Base-by-base conservation (phyloP, 1,284 basidiomycete species). In the Earliella scabrosa region DNA sequence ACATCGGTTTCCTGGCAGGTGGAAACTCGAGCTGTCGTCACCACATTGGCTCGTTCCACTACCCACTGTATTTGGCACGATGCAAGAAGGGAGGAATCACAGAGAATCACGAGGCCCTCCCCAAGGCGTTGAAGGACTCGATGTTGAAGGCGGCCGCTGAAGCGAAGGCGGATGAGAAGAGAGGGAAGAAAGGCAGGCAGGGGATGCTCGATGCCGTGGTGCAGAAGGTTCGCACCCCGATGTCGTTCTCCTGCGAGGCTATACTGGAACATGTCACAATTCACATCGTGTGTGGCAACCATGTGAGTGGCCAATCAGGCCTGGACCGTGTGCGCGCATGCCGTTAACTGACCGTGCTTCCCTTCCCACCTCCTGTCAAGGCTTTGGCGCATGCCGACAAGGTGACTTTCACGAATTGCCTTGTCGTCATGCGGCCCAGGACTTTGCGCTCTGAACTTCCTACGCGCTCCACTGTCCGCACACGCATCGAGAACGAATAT, bases 391-490 rank as follows among this genome's bases (percentile, higher is more conserved):
- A 49, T 4, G 47, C 53, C 2, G 32, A 36, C 29, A 43, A 24
- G 0, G 16, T 26, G 20, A 45, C 32, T 1, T 56, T 56, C 23
- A 31, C 29, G 3, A 56, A 56, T 24, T 56, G 54, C 21, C 27
- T 56, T 0, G 48, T 56, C 2, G 18, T n/a, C 1, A 51, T 56
- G 54, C 47, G 49, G n/a, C 48, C 54, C 4, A 51, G 46, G 31
- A 56, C 48, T 0, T 16, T 10, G 1, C 35, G 35, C 3, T 18
- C 27, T 5, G 44, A 56, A 9, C 48, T 56, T 2, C 54, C 54
- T 0, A 41, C 41, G 2, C 43, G 29, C 21, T 0, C 27, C 1
- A 41, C 36, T 1, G 44, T 56, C 8, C 20, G 23, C 8, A 50
- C 48, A 4, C 18, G 38, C 14, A 56, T 56, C 48, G 40, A 32